These are phyloP conservation scores for Fonsecaea monophora DNA, from an alignment of 2,329 filamentous ascomycete genomes.

Conservation along the genomic window DNA sequence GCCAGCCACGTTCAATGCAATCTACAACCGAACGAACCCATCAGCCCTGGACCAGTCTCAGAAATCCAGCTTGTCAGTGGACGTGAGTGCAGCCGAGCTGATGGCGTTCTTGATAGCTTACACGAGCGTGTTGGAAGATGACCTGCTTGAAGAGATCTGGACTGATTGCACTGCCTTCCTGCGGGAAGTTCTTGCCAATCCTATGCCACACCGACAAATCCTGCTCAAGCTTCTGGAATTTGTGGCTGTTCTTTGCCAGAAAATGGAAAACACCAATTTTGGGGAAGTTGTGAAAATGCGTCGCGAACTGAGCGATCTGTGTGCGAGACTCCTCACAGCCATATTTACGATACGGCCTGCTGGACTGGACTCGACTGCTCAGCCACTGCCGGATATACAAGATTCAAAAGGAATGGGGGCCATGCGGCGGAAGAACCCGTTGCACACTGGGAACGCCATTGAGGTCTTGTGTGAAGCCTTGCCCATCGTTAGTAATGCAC, in stretches of 20 bases:
- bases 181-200: conserved; percentile 87
- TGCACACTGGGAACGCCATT: conserved; percentile 71
- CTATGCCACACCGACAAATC: conserved; percentile 91
- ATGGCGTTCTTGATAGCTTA: conserved; percentile 91
- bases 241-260: conserved; percentile 85
- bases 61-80: conserved; percentile 87
- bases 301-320: conserved; percentile 85
- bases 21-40: conserved; percentile 93
- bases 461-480: conserved; percentile 79
- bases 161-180: conserved; percentile 90
- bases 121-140: conserved; percentile 86
- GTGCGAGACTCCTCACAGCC: conserved; percentile 85
- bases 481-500: conserved; percentile 78
- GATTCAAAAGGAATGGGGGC: conserved; percentile 25
- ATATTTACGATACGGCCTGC: conserved; percentile 89
- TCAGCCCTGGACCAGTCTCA: conserved; percentile 76
- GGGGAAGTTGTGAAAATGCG: conserved; percentile 93
- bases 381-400: conserved; percentile 9
- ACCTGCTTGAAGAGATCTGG: conserved; percentile 99
- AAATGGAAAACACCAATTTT: conserved; percentile 97
- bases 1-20: conserved; percentile 91
- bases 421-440: conserved; percentile 40
- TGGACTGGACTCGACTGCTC: conserved; percentile 64
- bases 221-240: conserved; percentile 87
- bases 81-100: conserved; percentile 80